Percentiles rank a stretch among this genome's conserved stretches.
Conservation (phyloP, 805 yeast genomes). For the Saccharomyces mikatae region DNA sequence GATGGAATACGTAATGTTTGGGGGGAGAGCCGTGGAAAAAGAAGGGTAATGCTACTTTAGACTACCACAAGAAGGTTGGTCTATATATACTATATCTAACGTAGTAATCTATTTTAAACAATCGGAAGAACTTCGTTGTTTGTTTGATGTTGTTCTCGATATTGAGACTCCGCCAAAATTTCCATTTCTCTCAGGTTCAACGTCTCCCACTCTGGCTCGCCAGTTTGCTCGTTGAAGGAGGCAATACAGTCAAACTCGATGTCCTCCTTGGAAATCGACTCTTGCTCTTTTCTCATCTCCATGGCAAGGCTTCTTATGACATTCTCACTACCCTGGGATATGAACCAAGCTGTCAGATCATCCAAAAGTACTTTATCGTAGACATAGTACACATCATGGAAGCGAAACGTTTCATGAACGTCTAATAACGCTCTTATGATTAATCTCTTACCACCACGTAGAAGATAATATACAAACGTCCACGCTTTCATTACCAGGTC, state of each 20-base stretch:
- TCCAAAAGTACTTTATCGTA: slow-evolving; percentile 71
- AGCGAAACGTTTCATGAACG: slow-evolving; percentile 65
- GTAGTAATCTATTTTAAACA: not conserved
- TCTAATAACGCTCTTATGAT: slow-evolving; percentile 54
- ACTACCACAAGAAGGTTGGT: not conserved
- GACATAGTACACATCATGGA: slow-evolving; percentile 76
- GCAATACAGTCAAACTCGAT: slow-evolving; percentile 38
- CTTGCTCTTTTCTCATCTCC: slow-evolving; percentile 44
- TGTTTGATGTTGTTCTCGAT: not conserved
- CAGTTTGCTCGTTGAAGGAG: slow-evolving; percentile 30
- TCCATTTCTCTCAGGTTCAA: slow-evolving; percentile 51
- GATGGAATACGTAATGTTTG: not conserved
- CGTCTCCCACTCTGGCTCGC: slow-evolving; percentile 36
- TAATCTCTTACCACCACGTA: slow-evolving; percentile 62
- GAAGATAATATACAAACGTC: slow-evolving; percentile 60
- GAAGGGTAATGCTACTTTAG: not conserved
- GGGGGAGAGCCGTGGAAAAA: not conserved
- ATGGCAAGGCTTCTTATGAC: slow-evolving; percentile 57
- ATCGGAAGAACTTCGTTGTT: not conserved
- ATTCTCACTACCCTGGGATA: slow-evolving; percentile 49
- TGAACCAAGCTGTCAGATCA: slow-evolving; percentile 70
- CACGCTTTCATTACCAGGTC: slow-evolving; percentile 53
- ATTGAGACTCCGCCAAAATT: slow-evolving; percentile 46
- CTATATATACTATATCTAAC: not conserved
- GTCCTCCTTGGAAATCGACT: slow-evolving; percentile 34